Evolutionary conservation across 495 filamentous ascomycete genomes (phyloP), one percentile per base, ranked within the genome.

Genomic region (Trypethelium eluteriae): DNA sequence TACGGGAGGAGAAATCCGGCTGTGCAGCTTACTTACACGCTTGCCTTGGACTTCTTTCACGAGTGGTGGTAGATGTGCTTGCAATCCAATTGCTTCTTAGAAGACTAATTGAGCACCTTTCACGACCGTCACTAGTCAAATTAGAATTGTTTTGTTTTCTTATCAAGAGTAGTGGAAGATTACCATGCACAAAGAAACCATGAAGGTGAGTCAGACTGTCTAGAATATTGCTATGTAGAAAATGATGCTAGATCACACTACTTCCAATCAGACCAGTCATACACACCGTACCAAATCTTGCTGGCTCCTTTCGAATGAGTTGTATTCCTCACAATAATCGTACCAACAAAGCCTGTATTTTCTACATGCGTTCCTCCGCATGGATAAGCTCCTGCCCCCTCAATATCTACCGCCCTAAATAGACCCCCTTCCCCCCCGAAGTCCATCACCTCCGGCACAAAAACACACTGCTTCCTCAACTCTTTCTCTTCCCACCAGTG

Each of bases 341-440:
- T 75, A 9, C 84, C 85, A 62, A 81, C 81, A 44, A 75, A 56
- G 66, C 80, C 74, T 38, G 81, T 83, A 11, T 74, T 79, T 38
- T 80, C 75, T n/a, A 86, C 83, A 73, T 87, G 85, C 36, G 84
- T 86, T 0, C 85, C 84, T 12, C 85, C 85, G 67, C 84, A 86
- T 1, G 84, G 83, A 73, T 86, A 85, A 44, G 76, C 79, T 70
- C 83, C 84, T 36, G 79, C 78, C 0, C 84, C 84, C 11, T 80
- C 78, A 63, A 85, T 85, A 64, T 81, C 79, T 18, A 86, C 25
- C 84, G 3, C 78, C 72, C 71, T 81, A 81, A 36, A 75, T 68
- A 67, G 74, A 74, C 49, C 76, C 74, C 63, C 84, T 80, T 14
- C 62, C 72, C n/a, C 66, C 63, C 34, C 64, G 65, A 78, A 82